Base-by-base conservation (phyloP, 768 basidiomycete genomes). In the Leucosporidium creatinivorum region DNA sequence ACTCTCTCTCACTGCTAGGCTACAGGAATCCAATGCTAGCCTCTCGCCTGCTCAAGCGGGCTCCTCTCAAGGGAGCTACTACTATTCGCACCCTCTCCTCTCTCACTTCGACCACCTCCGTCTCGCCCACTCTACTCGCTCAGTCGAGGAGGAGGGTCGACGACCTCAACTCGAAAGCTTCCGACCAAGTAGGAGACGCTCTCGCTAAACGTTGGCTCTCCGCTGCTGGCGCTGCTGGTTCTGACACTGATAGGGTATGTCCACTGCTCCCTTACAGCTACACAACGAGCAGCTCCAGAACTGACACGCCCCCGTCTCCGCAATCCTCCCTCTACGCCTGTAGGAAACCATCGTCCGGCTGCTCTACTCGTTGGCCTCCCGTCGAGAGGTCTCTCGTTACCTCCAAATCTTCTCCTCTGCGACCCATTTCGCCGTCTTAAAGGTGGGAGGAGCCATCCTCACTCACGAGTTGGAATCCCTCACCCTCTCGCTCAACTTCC, bases 341-440 rank as follows among this genome's bases (percentile, higher is more conserved):
- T n/a, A 72, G 93, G 96, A 99, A 76, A 98, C 94, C 3, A 98
- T 99, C 75, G 93, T 91, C 61, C 88, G 96, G 56, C 83, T 99
- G 18, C 84, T 99, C 49, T 97, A 98, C 80, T 97, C 94, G 26
- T 88, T 99, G 71, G 96, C 94, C 61, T 90, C 91, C 36, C 93
- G 96, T 77, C 89, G 91, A 72, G 96, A 99, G 79, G 96, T 99
- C 73, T 93, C 97, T 77, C 88, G 96, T 69, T 93, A 99, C 81
- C 87, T 99, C 36, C 89, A 94, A 58, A 99, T 99, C 76, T 99
- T 99, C 78, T 91, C 92, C 15, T 88, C 90, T 23, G 75, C 75
- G 48, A 74, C 73, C 66, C 75, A 74, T 62, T 76, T 76, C 49
- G 75, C 75, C 49, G 96, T 99, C 67, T 87, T 99, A 83, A 99